A percentile compares a stretch with the other conserved stretches of the same genome.
Conservation (phyloP, 1,139 yeast species). For the Kurtzmaniella quercitrusa region DNA sequence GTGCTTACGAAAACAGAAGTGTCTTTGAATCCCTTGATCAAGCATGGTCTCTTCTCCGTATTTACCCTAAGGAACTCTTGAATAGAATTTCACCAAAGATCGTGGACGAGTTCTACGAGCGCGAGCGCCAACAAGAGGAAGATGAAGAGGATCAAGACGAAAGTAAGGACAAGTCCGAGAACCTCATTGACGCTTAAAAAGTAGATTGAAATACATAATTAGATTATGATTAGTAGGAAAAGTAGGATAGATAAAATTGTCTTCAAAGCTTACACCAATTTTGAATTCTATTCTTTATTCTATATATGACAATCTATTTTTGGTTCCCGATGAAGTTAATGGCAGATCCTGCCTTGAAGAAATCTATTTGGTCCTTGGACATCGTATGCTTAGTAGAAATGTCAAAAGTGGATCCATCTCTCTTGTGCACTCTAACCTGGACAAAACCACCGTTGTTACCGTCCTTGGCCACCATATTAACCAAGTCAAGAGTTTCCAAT, state of each 20-base stretch:
- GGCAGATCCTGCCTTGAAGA: conserved; percentile 97
- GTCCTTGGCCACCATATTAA: conserved; percentile 71
- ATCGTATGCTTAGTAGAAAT: conserved; percentile 87
- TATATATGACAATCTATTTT: conserved; percentile 15
- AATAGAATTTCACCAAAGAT: conserved; percentile 98
- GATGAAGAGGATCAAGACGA: conserved; percentile 52
- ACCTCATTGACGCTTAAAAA: conserved; percentile 50
- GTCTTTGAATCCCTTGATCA: conserved; percentile 93
- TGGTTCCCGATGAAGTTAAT: conserved; percentile 84
- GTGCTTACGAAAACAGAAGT: conserved; percentile 92
- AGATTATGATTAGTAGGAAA: conserved; percentile 1
- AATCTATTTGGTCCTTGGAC: conserved; percentile 94
- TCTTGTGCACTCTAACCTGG: conserved; percentile 69
- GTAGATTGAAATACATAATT: conserved; percentile 2
- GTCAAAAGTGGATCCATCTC: conserved; percentile 62
- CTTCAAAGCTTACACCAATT: no score
- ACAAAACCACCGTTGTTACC: conserved; percentile 87
- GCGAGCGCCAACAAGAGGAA: conserved; percentile 62
- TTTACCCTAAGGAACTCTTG: conserved; percentile 97
- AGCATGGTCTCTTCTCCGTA: conserved; percentile 97
- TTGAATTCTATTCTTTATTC: not conserved
- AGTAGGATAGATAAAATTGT: not conserved
- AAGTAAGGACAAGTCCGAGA: conserved; percentile 32
- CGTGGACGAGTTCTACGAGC: conserved; percentile 88
- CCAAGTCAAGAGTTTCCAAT: conserved; percentile 71